Evolutionary conservation across 768 basidiomycete genomes (phyloP), one percentile per base, ranked within the genome.

Genomic region (Hysterangium stoloniferum): DNA sequence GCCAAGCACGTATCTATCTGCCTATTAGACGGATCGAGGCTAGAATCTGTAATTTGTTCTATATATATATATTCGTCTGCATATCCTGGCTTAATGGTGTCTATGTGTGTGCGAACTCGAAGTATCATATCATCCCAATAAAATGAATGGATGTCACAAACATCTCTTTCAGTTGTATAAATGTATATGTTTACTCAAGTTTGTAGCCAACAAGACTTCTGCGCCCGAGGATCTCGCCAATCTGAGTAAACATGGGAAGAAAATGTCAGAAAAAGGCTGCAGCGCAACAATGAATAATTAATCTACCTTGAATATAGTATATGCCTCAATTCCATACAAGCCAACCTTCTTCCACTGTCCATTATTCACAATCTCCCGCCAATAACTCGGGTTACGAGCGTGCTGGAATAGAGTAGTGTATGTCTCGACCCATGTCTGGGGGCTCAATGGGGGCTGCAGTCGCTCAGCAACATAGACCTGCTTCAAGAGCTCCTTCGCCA

Each of bases 151-250:
- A n/a, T n/a, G n/a, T n/a, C n/a, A n/a, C n/a, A n/a, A n/a, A n/a
- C n/a, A n/a, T n/a, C n/a, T n/a, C n/a, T n/a, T n/a, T n/a, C n/a
- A n/a, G n/a, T 25, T 3, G 41, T 15, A 25, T 4, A 24, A 4
- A 24, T 68, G 52, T 45, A 25, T 46, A 35, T 64, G 56, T 65
- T 67, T 74, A 78, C 55, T 79, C 71, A 54, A 86, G 61, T 52
- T 82, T 78, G 71, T 91, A 92, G 31, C 88, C 90, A 59, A 93
- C 72, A 33, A 91, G 62, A 64, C 78, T 79, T 67, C 88, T 78
- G 57, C 89, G 74, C 7, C 88, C 88, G 54, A 93, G 58, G 52
- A 93, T 93, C 68, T 94, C 91, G 49, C 91, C 91, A 69, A 94
- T 79, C 82, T 89, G 49, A 37, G 48, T 40, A 56, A 33, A 41